These are phyloP conservation scores for Cyberlindnera maritima DNA, from an alignment of 805 yeast genomes.

Conservation along the genomic window DNA sequence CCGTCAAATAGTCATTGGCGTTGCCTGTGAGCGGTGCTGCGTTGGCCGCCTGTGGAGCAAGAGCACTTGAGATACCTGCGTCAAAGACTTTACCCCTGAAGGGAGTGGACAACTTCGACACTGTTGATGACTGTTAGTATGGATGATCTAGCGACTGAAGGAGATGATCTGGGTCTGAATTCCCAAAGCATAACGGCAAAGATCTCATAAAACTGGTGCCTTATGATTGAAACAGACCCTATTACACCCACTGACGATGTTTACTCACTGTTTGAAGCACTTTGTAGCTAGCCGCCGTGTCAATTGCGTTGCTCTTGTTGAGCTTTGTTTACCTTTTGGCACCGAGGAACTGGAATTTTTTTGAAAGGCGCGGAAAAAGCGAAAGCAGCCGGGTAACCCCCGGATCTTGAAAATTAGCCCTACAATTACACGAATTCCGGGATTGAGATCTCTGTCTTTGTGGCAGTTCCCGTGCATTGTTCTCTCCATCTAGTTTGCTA, in stretches of 20 bases:
- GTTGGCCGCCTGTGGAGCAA: slow-evolving; percentile 12
- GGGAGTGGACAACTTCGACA: slow-evolving; percentile 28
- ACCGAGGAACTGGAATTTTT: neutral
- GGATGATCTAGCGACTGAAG: neutral
- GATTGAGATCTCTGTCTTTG: neutral
- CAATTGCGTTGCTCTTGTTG: neutral
- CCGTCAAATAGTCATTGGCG: slow-evolving; percentile 31
- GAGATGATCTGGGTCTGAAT: too few species aligned
- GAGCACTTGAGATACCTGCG: slow-evolving; percentile 1
- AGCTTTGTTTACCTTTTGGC: slow-evolving; percentile 1
- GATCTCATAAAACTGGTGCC: neutral
- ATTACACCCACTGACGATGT: neutral
- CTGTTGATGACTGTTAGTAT: slow-evolving; percentile 11
- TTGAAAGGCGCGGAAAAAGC: neutral
- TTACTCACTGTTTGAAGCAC: neutral
- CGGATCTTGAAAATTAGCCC: too few species aligned
- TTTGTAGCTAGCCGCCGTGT: neutral
- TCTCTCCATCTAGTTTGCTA: neutral
- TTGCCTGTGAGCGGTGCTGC: slow-evolving; percentile 16
- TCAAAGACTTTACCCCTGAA: slow-evolving; percentile 23
- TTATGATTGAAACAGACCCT: neutral
- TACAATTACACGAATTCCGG: neutral
- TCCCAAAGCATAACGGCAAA: neutral
- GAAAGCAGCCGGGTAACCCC: neutral
- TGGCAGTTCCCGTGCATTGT: slow-evolving; percentile 1